Conservation (phyloP, 139 green algal species). For the Chlorella sp. region DNA sequence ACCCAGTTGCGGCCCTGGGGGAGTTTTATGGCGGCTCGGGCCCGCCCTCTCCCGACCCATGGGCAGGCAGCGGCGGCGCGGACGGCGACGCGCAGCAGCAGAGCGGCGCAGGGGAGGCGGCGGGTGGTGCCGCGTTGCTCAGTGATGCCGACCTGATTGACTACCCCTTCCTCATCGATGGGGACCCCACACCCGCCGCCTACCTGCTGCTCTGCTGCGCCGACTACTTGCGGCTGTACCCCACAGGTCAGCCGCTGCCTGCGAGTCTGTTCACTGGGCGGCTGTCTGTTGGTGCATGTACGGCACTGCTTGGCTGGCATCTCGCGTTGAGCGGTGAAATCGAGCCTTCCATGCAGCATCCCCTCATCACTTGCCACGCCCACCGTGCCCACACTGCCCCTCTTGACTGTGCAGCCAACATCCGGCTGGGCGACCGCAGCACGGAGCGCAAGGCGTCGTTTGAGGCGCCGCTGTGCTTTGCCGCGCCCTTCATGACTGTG, state of each 20-base stretch:
- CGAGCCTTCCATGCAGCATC: no score
- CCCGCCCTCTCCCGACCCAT: not conserved
- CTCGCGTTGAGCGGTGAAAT: no score
- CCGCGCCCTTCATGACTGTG: slow-evolving; percentile 37
- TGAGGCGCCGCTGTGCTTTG: slow-evolving; percentile 40
- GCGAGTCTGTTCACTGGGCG: not conserved
- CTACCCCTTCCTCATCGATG: slow-evolving; percentile 36
- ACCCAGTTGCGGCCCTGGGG: slow-evolving; percentile 5
- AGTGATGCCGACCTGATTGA: slow-evolving; percentile 22
- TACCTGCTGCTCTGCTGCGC: slow-evolving; percentile 46
- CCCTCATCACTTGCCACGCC: no score
- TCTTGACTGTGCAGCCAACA: slow-evolving; percentile 25
- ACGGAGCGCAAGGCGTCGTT: slow-evolving; percentile 49
- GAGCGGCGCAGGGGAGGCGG: not conserved
- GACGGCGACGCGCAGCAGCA: not conserved
- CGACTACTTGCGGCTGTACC: slow-evolving; percentile 52
- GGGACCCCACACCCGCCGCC: slow-evolving; percentile 11
- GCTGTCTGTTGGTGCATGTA: no score
- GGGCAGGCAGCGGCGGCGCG: not conserved
- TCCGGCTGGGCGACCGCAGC: slow-evolving; percentile 44
- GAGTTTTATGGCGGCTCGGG: slow-evolving; percentile 19
- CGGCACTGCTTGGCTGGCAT: no score
- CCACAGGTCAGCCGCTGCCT: not conserved
- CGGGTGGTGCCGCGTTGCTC: not conserved
- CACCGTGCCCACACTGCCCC: no score